Base-by-base conservation (phyloP, 148 eudicot genomes). In the Amaranthus palmeri region DNA sequence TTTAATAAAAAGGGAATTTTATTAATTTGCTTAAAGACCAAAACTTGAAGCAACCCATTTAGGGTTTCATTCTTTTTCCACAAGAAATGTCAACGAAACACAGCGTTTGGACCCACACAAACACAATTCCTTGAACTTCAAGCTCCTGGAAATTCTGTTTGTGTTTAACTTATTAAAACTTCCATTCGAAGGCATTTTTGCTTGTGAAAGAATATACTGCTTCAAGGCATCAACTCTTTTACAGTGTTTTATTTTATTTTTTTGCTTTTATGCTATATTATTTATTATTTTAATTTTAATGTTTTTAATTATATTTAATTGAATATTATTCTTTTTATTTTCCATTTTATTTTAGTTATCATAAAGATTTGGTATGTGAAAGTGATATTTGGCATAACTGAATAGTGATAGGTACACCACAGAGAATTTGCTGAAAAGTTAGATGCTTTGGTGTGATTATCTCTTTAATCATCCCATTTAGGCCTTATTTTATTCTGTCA, bases 21-120 rank as follows among this genome's bases (percentile, higher is more conserved):
- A 7, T 3, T 4, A 5, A 17, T 6, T 59, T 41, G 67, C 13
- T 47, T 8, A 9, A 51, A 59, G 57, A 74, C 71, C 57, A 55
- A 73, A 78, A 74, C 40, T 63, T 54, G 74, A 70, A 74, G 72
- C 76, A 52, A 73, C 9, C 14, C 45, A 10, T 73, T 10, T 51
- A 45, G 66, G 44, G 15, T 68, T 54, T 40, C 61, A 44, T 74
- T 40, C 8, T 17, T 43, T 54, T 63, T n/a, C 44, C 10, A 54
- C 50, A 36, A 61, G 75, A 74, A 71, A 55, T 67, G 69, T 65
- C 69, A 65, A 48, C 69, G 69, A 49, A 65, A 65, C 40, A 1
- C 13, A 47, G n/a, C 69, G 4, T 13, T 65, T 8, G 40, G 42
- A 47, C 52, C 53, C 68, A 65, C 68, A 52, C 68, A 25, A 46